Percentiles rank a stretch among this genome's conserved stretches.
phyloP scores from a whole-genome alignment of 495 filamentous ascomycete species.

The Letharia lupina region DNA sequence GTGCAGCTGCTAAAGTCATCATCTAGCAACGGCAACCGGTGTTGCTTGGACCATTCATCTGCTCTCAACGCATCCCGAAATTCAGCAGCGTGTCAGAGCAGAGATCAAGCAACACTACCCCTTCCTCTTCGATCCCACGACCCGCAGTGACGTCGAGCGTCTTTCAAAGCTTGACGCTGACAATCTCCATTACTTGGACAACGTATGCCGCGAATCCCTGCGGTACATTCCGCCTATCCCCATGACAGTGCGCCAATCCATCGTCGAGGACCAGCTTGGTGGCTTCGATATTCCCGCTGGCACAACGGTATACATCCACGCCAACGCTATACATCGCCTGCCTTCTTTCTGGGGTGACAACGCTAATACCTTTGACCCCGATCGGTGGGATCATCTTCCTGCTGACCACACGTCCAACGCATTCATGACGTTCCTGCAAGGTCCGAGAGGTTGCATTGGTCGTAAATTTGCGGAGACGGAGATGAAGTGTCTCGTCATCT shows the following conservation, averaged over 20 bases:
- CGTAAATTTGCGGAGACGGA: constrained; percentile 29
- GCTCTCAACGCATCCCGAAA: constrained; percentile 24
- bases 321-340: constrained; percentile 28
- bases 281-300: constrained; percentile 24
- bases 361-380: constrained; percentile 35
- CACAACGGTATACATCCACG: constrained; percentile 23
- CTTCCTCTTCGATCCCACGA: constrained; percentile 22
- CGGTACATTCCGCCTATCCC: constrained; percentile 41
- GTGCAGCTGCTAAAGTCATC: background rate
- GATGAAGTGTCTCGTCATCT: constrained; percentile 28
- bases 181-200: constrained; percentile 39
- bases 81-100: constrained; percentile 25
- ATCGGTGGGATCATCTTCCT: constrained; percentile 27
- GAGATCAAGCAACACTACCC: constrained; percentile 26
- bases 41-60: constrained; percentile 27
- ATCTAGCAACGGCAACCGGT: constrained; percentile 25
- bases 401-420: constrained; percentile 22
- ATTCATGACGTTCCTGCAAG: constrained; percentile 28
- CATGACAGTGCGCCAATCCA: constrained; percentile 29
- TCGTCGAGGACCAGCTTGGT: constrained; percentile 21
- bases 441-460: constrained; percentile 28
- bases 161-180: constrained; percentile 23
- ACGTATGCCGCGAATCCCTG: constrained; percentile 43
- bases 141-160: constrained; percentile 15
- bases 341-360: constrained; percentile 45